phyloP scores from a whole-genome alignment of 2,329 filamentous ascomycete genomes.

The Chaetomiaceae sp. region DNA sequence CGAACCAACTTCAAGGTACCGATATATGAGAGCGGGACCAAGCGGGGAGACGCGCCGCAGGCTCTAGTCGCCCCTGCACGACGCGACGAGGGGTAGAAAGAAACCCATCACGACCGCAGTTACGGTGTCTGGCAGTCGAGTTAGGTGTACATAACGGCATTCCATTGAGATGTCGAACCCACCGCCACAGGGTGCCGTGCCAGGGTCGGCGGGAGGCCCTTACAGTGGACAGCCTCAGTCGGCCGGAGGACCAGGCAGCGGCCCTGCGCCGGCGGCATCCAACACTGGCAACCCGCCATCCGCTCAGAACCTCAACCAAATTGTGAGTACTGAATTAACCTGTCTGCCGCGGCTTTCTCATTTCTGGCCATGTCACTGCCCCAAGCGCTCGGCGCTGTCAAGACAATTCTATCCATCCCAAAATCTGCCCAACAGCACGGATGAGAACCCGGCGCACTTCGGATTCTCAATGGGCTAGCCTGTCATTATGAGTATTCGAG shows the following conservation, averaged over 20 bases:
- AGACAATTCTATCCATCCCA: too few species aligned
- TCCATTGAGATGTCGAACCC: constrained; percentile 24
- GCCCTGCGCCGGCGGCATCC: constrained; percentile 8
- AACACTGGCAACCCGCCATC: constrained; percentile 48
- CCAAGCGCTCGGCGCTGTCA: too few species aligned
- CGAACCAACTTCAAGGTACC: too few species aligned
- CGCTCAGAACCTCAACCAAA: constrained; percentile 90
- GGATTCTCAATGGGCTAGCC: too few species aligned
- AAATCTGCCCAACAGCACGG: too few species aligned
- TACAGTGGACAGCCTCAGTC: constrained; percentile 26
- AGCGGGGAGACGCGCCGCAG: constrained; percentile 8
- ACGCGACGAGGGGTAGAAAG: neutral
- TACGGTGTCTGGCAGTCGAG: too few species aligned
- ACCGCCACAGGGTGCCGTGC: constrained; percentile 16
- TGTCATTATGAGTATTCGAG: too few species aligned
- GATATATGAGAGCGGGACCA: constrained; percentile 1
- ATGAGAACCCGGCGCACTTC: too few species aligned
- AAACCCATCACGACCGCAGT: neutral
- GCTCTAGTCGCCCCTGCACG: neutral
- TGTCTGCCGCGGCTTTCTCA: neutral
- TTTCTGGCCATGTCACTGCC: too few species aligned
- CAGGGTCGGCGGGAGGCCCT: constrained; percentile 16
- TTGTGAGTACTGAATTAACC: constrained; percentile 58
- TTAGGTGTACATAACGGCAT: too few species aligned
- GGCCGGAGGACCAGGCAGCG: constrained; percentile 20